Base-by-base conservation (phyloP, 345 rosid species). In the Pistacia vera region DNA sequence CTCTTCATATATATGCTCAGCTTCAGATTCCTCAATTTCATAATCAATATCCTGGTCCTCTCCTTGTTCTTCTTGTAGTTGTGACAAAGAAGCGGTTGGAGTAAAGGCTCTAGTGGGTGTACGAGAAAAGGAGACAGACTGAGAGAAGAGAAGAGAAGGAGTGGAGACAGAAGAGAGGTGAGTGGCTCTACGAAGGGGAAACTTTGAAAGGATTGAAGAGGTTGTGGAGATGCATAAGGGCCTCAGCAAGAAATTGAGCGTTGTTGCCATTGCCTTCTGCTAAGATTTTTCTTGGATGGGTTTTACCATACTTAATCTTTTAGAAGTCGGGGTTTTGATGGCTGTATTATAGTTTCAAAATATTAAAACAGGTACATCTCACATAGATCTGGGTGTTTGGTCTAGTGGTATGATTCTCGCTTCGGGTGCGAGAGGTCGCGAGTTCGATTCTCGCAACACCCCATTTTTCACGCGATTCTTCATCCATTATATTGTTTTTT, bases 401-500 rank as follows among this genome's bases (percentile, higher is more conserved):
- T 92, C 95, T 88, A 89, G 97, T 91, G 95, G 93, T 88, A 91
- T 92, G 96, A 92, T 91, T 94, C 94, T 91, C 90, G 92, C 97
- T 91, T 92, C 93, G 92, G 97, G 92, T 91, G 95, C 97, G 90
- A 90, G 93, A 89, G 97, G 93, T 82, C 92, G 88, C 85, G 95
- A 90, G 97, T 94, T 94, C 96, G 92, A 90, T 86, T 91, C 95
- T 90, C 90, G 88, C 87, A 91, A 89, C 93, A 85, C 92, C 97
- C 38, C 46, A 7, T 41, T 5, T 41, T 41, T 7, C 9, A 1
- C 1, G 9, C 46, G 46, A 6, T 30, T 30, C 33, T 30, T 30
- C 33, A 30, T 2, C 33, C 33, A 1, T 30, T 30, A 30, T 2
- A 30, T 30, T 30, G 2, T 30, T 30, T 30, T 30, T 30, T 2